Conservation (phyloP, 306 rosid species). For the Inga laurina region DNA sequence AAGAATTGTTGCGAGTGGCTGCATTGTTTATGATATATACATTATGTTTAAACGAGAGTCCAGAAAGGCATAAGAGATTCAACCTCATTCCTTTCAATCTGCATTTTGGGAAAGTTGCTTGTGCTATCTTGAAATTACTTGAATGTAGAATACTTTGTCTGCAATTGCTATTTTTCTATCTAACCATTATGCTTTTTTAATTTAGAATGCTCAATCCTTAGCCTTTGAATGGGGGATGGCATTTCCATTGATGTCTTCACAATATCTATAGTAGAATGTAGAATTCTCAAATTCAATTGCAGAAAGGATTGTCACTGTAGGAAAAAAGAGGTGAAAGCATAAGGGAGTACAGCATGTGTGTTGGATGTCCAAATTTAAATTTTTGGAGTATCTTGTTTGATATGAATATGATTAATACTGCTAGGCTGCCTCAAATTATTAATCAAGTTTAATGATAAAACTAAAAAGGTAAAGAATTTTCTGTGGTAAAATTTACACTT, state of each 20-base stretch:
- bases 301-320: not conserved
- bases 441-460: slow-evolving; percentile 6
- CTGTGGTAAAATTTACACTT: not conserved
- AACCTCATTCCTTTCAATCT: not conserved
- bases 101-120: not conserved
- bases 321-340: not conserved
- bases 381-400: slow-evolving; percentile 3
- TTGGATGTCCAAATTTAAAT: not conserved
- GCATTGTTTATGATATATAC: not conserved
- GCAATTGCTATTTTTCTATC: not conserved
- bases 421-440: not conserved
- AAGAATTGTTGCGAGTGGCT: not conserved
- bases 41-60: not conserved
- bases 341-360: slow-evolving; percentile 1
- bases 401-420: slow-evolving; percentile 2
- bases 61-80: not conserved
- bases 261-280: not conserved
- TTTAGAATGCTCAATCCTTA: slow-evolving; percentile 2
- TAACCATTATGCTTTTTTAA: not conserved
- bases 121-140: slow-evolving; percentile 8
- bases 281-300: not conserved
- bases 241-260: not conserved
- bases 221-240: slow-evolving; percentile 13
- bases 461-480: slow-evolving; percentile 5
- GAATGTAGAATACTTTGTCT: not conserved